Evolutionary conservation across 176 grass and related monocot genomes (phyloP).

Genomic region (Areca catechu): DNA sequence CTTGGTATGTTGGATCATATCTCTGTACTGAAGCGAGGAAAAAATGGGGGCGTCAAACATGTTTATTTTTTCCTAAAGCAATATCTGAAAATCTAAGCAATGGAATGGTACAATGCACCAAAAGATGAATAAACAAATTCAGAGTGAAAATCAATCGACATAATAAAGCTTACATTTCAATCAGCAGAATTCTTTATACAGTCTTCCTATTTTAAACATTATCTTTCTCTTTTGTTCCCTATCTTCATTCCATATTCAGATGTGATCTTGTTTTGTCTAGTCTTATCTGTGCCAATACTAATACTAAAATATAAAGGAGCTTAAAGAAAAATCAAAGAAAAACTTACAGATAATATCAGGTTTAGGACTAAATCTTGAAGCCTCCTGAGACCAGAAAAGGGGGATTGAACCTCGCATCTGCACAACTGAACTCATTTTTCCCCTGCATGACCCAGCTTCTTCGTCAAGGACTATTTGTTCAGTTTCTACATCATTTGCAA

Average conservation of each 20-base stretch:
- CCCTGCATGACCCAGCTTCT: constrained; percentile 71
- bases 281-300: too few relatives aligned
- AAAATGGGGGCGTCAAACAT: constrained; percentile 21
- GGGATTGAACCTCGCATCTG: constrained; percentile 98
- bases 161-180: background rate
- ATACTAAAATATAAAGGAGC: too few relatives aligned
- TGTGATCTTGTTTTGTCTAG: background rate
- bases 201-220: background rate
- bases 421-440: constrained; percentile 88
- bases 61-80: constrained; percentile 4
- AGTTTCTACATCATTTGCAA: constrained; percentile 97
- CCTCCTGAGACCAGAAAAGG: constrained; percentile 97
- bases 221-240: background rate
- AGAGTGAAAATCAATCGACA: too few relatives aligned
- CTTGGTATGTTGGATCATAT: constrained; percentile 96
- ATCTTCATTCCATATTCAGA: background rate
- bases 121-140: background rate
- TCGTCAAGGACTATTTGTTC: constrained; percentile 94
- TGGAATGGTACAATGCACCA: background rate
- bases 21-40: constrained; percentile 73
- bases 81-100: background rate
- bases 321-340: too few relatives aligned
- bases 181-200: background rate
- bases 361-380: constrained; percentile 93
- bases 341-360: constrained; percentile 88